Evolutionary conservation across 2,329 filamentous ascomycete species (phyloP).

Genomic region (Pseudogymnoascus sp.): DNA sequence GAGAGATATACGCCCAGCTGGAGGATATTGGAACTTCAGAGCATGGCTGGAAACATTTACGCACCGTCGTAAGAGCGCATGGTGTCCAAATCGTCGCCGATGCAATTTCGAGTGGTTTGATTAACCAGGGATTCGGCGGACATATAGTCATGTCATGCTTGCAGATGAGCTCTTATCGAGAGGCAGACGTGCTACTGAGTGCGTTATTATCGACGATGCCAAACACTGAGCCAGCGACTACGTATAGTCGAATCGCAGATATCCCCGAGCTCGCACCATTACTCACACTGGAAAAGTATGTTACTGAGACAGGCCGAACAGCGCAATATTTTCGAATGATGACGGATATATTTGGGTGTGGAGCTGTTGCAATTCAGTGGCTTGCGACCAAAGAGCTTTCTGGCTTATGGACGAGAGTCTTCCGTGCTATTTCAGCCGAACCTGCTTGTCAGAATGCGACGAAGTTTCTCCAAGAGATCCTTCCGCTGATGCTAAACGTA

Average conservation of each 20-base stretch:
- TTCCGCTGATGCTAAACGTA: conserved; percentile 4
- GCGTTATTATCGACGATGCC: conserved; percentile 28
- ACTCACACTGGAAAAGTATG: conserved; percentile 30
- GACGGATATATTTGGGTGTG: conserved; percentile 29
- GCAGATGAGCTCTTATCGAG: conserved; percentile 29
- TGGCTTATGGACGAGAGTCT: conserved; percentile 34
- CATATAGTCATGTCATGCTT: conserved; percentile 37
- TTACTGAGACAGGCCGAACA: conserved; percentile 25
- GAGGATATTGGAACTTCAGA: conserved; percentile 35
- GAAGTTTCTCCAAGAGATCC: conserved; percentile 10
- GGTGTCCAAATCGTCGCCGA: conserved; percentile 36
- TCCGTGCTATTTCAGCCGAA: conserved; percentile 30
- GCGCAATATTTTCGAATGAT: conserved; percentile 33
- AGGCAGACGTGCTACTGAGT: conserved; percentile 36
- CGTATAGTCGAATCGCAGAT: conserved; percentile 27
- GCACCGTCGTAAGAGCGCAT: conserved; percentile 39
- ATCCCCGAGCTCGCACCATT: conserved; percentile 27
- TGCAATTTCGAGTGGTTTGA: conserved; percentile 35
- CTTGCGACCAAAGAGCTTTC: conserved; percentile 36
- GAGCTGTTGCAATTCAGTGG: conserved; percentile 36
- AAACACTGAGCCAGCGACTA: conserved; percentile 31
- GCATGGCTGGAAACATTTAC: conserved; percentile 40
- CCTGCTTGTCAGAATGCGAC: conserved; percentile 15
- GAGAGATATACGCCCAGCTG: conserved; percentile 41
- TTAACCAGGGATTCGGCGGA: conserved; percentile 34